A percentile compares a stretch with the other conserved stretches of the same genome.
Conservation (phyloP, 177 flowering plant species). For the Tripterygium wilfordii region DNA sequence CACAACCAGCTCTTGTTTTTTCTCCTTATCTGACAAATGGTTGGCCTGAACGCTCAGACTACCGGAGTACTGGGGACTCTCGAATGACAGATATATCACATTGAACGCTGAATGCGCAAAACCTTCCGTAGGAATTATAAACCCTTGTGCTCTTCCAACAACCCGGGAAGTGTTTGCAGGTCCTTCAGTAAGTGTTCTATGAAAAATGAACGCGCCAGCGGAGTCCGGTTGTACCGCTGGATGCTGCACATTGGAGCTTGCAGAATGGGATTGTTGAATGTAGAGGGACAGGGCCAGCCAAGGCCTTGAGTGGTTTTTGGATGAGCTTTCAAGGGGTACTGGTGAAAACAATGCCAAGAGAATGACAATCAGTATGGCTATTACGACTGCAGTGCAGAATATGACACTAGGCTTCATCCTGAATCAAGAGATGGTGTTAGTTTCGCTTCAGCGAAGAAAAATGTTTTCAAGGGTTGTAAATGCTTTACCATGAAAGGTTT, state of each 20-base stretch:
- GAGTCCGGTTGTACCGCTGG: conserved; percentile 10
- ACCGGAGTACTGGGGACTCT: conserved; percentile 52
- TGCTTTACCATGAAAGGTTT: no score
- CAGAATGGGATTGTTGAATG: conserved; percentile 48
- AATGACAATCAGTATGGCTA: conserved; percentile 51
- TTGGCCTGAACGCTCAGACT: conserved; percentile 61
- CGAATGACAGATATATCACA: conserved; percentile 59
- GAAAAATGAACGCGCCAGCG: conserved; percentile 60
- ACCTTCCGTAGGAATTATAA: conserved; percentile 54
- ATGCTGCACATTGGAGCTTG: conserved; percentile 9
- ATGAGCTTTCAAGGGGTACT: conserved; percentile 21
- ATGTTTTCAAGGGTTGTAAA: neutral
- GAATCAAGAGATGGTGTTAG: neutral
- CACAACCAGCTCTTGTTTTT: conserved; percentile 49
- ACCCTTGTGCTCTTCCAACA: conserved; percentile 77
- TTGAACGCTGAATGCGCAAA: conserved; percentile 67
- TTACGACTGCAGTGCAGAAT: conserved; percentile 51
- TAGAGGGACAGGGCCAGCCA: conserved; percentile 57
- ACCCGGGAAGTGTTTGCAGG: conserved; percentile 60
- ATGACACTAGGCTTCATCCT: conserved; percentile 52
- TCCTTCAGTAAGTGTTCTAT: conserved; percentile 58
- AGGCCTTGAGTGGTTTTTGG: conserved; percentile 19
- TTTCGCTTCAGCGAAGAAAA: neutral
- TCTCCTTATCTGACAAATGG: conserved; percentile 25
- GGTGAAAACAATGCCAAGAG: conserved; percentile 74